Percentiles rank a stretch among this genome's conserved stretches.
phyloP scores from a whole-genome alignment of 208 protist genomes.

The Crithidia bombi region DNA sequence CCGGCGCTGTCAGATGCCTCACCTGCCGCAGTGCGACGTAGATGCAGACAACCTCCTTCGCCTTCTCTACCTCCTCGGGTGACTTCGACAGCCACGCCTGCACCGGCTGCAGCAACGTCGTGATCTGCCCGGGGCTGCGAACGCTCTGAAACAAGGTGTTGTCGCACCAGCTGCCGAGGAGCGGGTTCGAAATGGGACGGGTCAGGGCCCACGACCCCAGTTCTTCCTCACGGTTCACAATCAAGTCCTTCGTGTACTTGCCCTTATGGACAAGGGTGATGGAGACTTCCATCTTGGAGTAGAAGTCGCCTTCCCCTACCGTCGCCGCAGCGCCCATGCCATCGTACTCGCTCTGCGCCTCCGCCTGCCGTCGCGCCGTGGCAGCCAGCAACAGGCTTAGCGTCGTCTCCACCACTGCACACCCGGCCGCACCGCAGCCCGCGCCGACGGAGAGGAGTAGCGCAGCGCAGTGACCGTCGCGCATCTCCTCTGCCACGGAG shows the following conservation, averaged over 20 bases:
- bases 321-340: background rate
- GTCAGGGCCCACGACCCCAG: slow-evolving; percentile 11
- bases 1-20: background rate
- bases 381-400: slow-evolving; percentile 16
- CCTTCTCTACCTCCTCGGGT: slow-evolving; percentile 7
- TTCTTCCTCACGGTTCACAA: slow-evolving; percentile 22
- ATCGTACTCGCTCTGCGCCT: background rate
- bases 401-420: slow-evolving; percentile 5
- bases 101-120: slow-evolving; percentile 19
- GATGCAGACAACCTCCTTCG: slow-evolving; percentile 28
- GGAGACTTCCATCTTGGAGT: slow-evolving; percentile 23
- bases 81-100: slow-evolving; percentile 33
- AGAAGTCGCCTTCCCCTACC: background rate
- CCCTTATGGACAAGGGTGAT: slow-evolving; percentile 3
- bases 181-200: slow-evolving; percentile 26
- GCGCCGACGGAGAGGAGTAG: slow-evolving; percentile 23
- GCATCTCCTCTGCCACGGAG: slow-evolving; percentile 20
- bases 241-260: slow-evolving; percentile 17
- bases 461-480: slow-evolving; percentile 12
- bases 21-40: slow-evolving; percentile 29
- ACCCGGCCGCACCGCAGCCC: slow-evolving; percentile 2
- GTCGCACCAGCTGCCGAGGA: slow-evolving; percentile 34
- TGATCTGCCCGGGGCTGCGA: slow-evolving; percentile 1
- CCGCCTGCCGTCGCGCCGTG: slow-evolving; percentile 1
- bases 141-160: slow-evolving; percentile 22